A percentile compares a stretch with the other conserved stretches of the same genome.
Evolutionary conservation across 495 filamentous ascomycete genomes (phyloP).

Genomic region (Tirmania nivea): DNA sequence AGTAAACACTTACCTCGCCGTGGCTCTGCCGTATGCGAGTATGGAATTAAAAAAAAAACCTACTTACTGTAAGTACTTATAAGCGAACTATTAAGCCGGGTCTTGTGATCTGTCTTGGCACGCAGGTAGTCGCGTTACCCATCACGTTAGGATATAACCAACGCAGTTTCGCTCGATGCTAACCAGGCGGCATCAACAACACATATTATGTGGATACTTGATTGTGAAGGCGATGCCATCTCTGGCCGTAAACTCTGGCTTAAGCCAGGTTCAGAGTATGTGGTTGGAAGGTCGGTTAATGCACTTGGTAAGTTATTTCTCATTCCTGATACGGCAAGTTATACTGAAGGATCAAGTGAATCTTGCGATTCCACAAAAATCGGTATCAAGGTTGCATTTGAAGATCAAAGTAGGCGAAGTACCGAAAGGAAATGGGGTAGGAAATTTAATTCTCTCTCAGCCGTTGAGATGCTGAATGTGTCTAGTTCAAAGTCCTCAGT

Average conservation of each 20-base stretch:
- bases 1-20: too few relatives aligned
- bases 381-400: slow-evolving; percentile 78
- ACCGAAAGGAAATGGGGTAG: slow-evolving; percentile 46
- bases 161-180: too few relatives aligned
- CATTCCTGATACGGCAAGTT: background rate
- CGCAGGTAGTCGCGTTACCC: too few relatives aligned
- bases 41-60: too few relatives aligned
- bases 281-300: slow-evolving; percentile 38
- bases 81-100: too few relatives aligned
- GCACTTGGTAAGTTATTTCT: background rate
- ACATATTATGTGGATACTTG: slow-evolving; percentile 38
- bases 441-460: slow-evolving; percentile 2
- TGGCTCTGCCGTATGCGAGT: too few relatives aligned
- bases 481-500: slow-evolving; percentile 33
- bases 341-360: slow-evolving; percentile 22
- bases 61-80: too few relatives aligned
- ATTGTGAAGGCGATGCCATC: slow-evolving; percentile 29
- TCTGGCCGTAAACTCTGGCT: slow-evolving; percentile 56
- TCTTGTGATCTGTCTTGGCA: too few relatives aligned
- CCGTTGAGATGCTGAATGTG: background rate
- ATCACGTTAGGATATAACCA: too few relatives aligned
- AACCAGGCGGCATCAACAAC: too few relatives aligned
- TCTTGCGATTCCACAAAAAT: slow-evolving; percentile 40
- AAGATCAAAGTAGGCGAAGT: slow-evolving; percentile 49
- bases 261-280: slow-evolving; percentile 57